Evolutionary conservation across 2,329 filamentous ascomycete genomes (phyloP).

Genomic region (Cladophialophora carrionii): DNA sequence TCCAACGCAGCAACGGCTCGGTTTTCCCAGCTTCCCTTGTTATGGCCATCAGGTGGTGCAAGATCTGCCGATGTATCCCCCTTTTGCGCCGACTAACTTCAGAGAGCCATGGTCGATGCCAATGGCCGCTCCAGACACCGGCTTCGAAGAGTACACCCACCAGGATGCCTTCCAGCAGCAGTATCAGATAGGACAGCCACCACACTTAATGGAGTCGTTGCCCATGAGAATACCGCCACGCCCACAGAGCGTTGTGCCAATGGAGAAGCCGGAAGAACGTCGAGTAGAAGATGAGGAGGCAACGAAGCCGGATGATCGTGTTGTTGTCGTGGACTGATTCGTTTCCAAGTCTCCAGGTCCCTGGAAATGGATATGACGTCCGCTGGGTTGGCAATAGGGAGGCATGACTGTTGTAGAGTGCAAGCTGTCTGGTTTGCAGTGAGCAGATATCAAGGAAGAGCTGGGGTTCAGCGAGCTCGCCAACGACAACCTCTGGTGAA

Average conservation of each 20-base stretch:
- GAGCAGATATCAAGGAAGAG: background rate
- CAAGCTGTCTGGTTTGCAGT: background rate
- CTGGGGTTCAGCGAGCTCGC: background rate
- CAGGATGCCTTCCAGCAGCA: constrained; percentile 9
- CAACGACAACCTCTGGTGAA: background rate
- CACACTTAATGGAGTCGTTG: constrained; percentile 6
- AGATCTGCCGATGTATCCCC: constrained; percentile 13
- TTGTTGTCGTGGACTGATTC: constrained; percentile 22
- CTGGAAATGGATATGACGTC: background rate
- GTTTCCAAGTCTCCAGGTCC: background rate
- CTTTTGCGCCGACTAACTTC: constrained; percentile 15
- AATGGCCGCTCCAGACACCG: constrained; percentile 2
- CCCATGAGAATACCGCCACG: constrained; percentile 14
- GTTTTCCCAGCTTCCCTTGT: constrained; percentile 1
- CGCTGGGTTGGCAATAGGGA: background rate
- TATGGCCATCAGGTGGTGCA: constrained; percentile 8
- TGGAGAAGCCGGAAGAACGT: constrained; percentile 1
- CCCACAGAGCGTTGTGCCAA: constrained; percentile 21
- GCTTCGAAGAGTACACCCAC: constrained; percentile 11
- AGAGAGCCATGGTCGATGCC: constrained; percentile 13
- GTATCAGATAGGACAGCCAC: background rate
- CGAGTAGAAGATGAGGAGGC: background rate
- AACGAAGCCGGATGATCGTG: constrained; percentile 3
- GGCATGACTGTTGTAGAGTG: background rate
- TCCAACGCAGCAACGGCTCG: constrained; percentile 1